Base-by-base conservation (phyloP, 2,329 filamentous ascomycete genomes). In the Emericellopsis cladophorae region DNA sequence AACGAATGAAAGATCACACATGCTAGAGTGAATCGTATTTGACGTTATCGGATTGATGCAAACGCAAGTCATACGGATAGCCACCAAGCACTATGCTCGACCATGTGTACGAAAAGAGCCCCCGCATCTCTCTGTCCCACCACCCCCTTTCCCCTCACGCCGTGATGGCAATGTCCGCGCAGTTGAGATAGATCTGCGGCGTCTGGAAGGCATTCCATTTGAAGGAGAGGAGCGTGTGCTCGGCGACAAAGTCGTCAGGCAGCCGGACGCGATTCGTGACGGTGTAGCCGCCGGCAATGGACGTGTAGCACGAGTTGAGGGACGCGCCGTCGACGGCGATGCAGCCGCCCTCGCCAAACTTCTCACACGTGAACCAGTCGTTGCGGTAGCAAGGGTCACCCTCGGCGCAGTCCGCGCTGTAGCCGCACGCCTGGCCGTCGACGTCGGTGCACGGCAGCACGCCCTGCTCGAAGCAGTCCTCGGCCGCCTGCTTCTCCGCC, bases 121-220 rank as follows among this genome's bases (percentile, higher is more conserved):
- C 12, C 26, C 6, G 26, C 3, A 29, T 10, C 24, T 26, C 9
- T 29, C 26, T 12, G 26, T 29, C 26, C 26, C 26, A n/a, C n/a
- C n/a, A n/a, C 26, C 12, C 26, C 9, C 6, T 29, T 9, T 12
- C 6, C 26, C 9, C 26, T 29, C 26, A 29, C 26, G 26, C 26
- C 4, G 26, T 29, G 22, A 72, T 70, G 12, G 66, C 61, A 42
- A 73, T 71, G 47, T 73, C 69, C 2, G 71, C 68, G 46, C 70
- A 75, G 4, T 60, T 65, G 4, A 74, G 57, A 48, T 74, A 74
- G 7, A 74, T 59, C 54, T 75, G 71, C 0, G 59, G 58, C 0
- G 70, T 74, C 54, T 74, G 68, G 52, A 64, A 74, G 0, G 68
- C 64, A 53, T 74, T 74, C 71, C 70, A 74, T 42, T 66, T 64